Percentiles rank a stretch among this genome's conserved stretches.
phyloP scores from a whole-genome alignment of 2,329 filamentous ascomycete species.

The Penicillium frequentans region DNA sequence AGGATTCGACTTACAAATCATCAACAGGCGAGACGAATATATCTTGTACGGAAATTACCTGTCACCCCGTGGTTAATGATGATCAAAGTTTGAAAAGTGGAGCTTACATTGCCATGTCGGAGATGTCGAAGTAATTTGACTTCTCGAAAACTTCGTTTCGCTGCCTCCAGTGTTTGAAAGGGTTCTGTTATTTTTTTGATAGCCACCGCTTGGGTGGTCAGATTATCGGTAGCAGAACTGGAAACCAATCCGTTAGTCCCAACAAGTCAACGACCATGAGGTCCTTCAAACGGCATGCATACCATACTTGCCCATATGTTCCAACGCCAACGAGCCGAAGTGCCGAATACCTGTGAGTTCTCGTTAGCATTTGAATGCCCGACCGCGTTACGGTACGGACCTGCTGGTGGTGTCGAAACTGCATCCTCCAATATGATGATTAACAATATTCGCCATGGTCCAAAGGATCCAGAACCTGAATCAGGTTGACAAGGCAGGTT shows the following conservation, averaged over 20 bases:
- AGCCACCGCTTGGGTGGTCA: not conserved
- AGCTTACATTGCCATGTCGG: conserved; percentile 2
- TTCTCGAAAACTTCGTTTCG: conserved; percentile 3
- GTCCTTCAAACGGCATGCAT: not conserved
- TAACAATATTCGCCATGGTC: not conserved
- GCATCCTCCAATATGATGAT: not conserved
- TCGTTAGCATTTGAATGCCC: not conserved
- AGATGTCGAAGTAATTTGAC: conserved; percentile 1
- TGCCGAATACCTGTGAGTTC: not conserved
- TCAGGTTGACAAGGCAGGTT: not conserved
- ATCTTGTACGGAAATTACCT: not conserved
- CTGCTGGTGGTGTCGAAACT: not conserved
- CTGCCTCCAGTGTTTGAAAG: not conserved
- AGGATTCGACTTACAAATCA: not conserved
- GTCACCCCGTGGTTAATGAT: not conserved
- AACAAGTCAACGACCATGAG: not conserved
- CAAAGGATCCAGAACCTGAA: not conserved
- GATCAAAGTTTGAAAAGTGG: not conserved
- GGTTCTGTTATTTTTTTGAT: conserved; percentile 1
- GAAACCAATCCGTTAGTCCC: not conserved
- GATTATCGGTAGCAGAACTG: not conserved
- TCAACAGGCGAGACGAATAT: conserved; percentile 4
- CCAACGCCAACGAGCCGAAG: conserved; percentile 1
- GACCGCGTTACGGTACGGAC: not conserved
- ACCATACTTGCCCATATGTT: conserved; percentile 2